Evolutionary conservation across 768 basidiomycete species (phyloP).

Genomic region (Xerocomellus amylosporus): DNA sequence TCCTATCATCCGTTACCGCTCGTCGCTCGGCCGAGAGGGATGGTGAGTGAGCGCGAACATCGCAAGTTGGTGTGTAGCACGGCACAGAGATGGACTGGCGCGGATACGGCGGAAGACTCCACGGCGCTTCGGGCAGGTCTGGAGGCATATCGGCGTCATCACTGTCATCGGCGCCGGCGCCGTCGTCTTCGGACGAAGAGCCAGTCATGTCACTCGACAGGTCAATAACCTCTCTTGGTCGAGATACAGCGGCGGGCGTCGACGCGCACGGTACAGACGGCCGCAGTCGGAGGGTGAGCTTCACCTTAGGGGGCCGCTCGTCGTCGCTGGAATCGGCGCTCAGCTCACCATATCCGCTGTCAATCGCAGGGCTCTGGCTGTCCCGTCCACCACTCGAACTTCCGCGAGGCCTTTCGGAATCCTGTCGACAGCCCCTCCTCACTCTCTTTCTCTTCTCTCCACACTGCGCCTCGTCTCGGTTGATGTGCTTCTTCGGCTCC

Average conservation of each 20-base stretch:
- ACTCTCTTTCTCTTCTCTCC: slow-evolving; percentile 47
- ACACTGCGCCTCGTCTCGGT: slow-evolving; percentile 35
- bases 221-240: slow-evolving; percentile 36
- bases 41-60: slow-evolving; percentile 35
- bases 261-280: slow-evolving; percentile 30
- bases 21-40: slow-evolving; percentile 26
- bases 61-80: slow-evolving; percentile 45
- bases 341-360: slow-evolving; percentile 28
- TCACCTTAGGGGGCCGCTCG: slow-evolving; percentile 57
- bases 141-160: slow-evolving; percentile 20
- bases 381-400: slow-evolving; percentile 11
- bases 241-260: slow-evolving; percentile 10
- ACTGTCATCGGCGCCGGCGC: slow-evolving; percentile 19
- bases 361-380: slow-evolving; percentile 23
- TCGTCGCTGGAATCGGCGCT: slow-evolving; percentile 30
- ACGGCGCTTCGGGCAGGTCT: slow-evolving; percentile 37
- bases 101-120: slow-evolving; percentile 56
- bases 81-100: slow-evolving; percentile 58
- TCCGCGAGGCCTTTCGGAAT: slow-evolving; percentile 15
- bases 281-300: slow-evolving; percentile 64
- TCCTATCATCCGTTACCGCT: slow-evolving; percentile 27
- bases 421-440: slow-evolving; percentile 31
- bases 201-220: slow-evolving; percentile 37
- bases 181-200: slow-evolving; percentile 40
- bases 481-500: slow-evolving; percentile 45